Evolutionary conservation across 192 early-diverging fungal species (phyloP).

Genomic region (Dimargaris cristalligena): DNA sequence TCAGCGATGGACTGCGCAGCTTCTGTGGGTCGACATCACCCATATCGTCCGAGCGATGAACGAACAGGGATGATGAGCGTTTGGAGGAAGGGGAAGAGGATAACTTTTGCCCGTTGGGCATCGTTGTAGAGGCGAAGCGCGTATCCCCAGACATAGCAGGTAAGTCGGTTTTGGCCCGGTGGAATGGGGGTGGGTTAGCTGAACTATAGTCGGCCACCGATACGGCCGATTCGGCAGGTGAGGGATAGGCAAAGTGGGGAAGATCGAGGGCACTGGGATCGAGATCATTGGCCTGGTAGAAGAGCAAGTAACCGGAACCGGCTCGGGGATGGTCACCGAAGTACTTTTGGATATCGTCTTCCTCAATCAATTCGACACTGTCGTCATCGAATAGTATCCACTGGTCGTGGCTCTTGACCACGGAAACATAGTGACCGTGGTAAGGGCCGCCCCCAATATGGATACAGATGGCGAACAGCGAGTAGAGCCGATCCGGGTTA

Average conservation of each 20-base stretch:
- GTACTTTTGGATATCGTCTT: constrained; percentile 58
- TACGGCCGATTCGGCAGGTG: not conserved
- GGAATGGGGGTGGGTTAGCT: not conserved
- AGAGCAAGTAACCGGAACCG: constrained; percentile 66
- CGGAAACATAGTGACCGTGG: constrained; percentile 91
- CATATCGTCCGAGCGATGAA: not conserved
- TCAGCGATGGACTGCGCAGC: constrained; percentile 1
- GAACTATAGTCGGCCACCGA: not conserved
- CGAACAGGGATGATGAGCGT: constrained; percentile 1
- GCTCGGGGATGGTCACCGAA: constrained; percentile 59
- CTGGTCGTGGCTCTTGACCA: constrained; percentile 67
- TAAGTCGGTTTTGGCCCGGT: not conserved
- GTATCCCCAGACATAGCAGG: not conserved
- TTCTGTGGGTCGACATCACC: not conserved
- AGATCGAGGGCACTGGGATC: constrained; percentile 3
- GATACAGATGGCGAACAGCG: constrained; percentile 77
- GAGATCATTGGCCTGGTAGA: constrained; percentile 41
- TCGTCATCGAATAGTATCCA: constrained; percentile 98
- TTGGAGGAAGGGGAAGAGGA: not conserved
- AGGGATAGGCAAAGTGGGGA: not conserved
- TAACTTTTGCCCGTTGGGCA: too few species aligned
- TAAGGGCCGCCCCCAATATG: constrained; percentile 93
- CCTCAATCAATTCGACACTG: constrained; percentile 66
- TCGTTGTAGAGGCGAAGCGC: too few species aligned
- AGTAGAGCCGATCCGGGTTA: constrained; percentile 71